phyloP scores from a whole-genome alignment of 139 green algal genomes.

The Chlorella sp. region DNA sequence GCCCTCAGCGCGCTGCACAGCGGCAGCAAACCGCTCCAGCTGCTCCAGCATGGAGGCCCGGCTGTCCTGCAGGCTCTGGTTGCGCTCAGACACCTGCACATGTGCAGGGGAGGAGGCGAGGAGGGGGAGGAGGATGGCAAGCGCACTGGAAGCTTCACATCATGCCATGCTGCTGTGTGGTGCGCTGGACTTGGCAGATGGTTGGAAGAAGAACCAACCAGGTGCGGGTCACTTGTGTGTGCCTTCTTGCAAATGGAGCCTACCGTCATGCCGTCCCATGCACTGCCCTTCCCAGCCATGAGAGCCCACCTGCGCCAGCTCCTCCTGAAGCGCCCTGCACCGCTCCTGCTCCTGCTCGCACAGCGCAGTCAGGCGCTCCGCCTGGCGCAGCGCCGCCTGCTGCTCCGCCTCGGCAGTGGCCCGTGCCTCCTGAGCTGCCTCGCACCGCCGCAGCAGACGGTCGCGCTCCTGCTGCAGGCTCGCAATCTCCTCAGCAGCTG shows the following conservation, averaged over 20 bases:
- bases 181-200: too few relatives aligned
- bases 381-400: conserved; percentile 29
- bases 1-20: not conserved
- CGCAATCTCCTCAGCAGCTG: not conserved
- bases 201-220: too few relatives aligned
- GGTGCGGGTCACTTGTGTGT: too few relatives aligned
- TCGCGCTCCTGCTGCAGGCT: not conserved
- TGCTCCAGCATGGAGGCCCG: not conserved
- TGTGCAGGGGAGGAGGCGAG: not conserved
- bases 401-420: not conserved
- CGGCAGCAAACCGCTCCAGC: not conserved
- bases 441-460: not conserved
- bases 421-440: not conserved
- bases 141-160: not conserved
- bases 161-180: too few relatives aligned
- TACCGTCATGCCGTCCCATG: too few relatives aligned
- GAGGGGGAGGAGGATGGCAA: not conserved
- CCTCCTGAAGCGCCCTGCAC: not conserved
- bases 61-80: conserved; percentile 3
- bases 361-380: conserved; percentile 32
- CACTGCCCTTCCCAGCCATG: too few relatives aligned
- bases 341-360: conserved; percentile 27
- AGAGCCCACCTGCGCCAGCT: not conserved
- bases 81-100: conserved; percentile 7
- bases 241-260: too few relatives aligned